Base-by-base conservation (phyloP, 495 filamentous ascomycete species). In the Lasiosphaeria hispida region DNA sequence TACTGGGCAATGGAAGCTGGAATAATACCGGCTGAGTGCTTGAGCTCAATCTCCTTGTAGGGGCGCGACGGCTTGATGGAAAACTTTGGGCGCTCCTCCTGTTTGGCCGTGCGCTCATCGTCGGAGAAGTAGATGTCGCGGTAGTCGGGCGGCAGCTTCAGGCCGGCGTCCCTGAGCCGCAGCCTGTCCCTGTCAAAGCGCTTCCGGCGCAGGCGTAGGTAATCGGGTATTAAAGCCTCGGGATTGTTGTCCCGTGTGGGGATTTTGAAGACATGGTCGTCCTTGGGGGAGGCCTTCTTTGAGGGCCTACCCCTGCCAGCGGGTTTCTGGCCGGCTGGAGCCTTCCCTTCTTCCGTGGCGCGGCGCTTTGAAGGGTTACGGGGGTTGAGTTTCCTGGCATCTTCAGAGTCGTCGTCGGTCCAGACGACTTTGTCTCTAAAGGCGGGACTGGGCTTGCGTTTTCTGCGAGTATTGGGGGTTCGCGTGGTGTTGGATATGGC, bases 1-100 rank as follows among this genome's bases (percentile, higher is more conserved):
- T 93, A 96, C 68, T 96, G 93, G 2, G 94, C 91, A 53, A 97
- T 90, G 2, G 90, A 84, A 4, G 92, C 92, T 1, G 94, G 94
- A 54, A 98, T 91, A 9, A 94, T 60, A 1, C 94, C 95, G 0
- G 86, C 81, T 1, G 95, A 94, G 59, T 84, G 83, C 14, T 83
- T 80, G 36, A 97, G 76, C 18, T 80, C 75, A 42, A 93, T 86
- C 59, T 96, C 90, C 61, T 86, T 79, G 67, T 96, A 94, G 10
- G 79, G 71, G 9, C 84, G 80, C 44, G 74, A 84, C 1, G 89
- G 83, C 13, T 80, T 82, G 49, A 84, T 77, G 10, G 75, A 75
- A 42, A 96, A 91, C 1, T 80, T 71, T 1, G 94, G 90, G 41
- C 80, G 82, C 69, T 94, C 88, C 41, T 85, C 75, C 4, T 90